Evolutionary conservation across 2,329 filamentous ascomycete genomes (phyloP).

Genomic region (Aspergillus floridensis): DNA sequence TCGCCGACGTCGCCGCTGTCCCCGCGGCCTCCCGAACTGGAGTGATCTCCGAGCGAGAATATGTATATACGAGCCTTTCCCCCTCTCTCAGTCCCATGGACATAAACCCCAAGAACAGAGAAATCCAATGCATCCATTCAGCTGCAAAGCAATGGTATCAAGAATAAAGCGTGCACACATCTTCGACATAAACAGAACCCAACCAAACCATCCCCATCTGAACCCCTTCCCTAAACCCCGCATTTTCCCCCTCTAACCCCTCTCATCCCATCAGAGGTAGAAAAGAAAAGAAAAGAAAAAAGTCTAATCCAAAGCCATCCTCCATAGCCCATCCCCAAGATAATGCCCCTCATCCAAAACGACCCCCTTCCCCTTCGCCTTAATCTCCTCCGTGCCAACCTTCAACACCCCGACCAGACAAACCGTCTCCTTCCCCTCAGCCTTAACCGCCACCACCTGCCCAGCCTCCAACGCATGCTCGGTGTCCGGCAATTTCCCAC

Average conservation of each 20-base stretch:
- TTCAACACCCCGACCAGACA: slow-evolving; percentile 84
- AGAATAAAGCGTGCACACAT: no score
- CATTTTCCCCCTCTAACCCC: background rate
- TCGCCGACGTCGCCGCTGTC: slow-evolving; percentile 31
- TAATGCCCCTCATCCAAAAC: slow-evolving; percentile 94
- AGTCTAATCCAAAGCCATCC: slow-evolving; percentile 56
- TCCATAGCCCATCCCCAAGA: slow-evolving; percentile 92
- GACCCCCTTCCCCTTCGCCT: slow-evolving; percentile 88
- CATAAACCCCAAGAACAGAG: no score
- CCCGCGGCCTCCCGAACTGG: slow-evolving; percentile 8
- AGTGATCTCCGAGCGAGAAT: background rate
- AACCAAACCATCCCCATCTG: no score
- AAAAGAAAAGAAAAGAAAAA: background rate
- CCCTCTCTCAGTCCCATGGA: no score
- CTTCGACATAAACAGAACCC: no score
- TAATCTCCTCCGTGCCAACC: slow-evolving; percentile 84
- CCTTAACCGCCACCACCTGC: slow-evolving; percentile 80
- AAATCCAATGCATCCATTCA: background rate
- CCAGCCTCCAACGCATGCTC: slow-evolving; percentile 70
- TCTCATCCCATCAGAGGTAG: background rate
- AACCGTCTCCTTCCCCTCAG: slow-evolving; percentile 89
- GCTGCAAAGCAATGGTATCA: background rate
- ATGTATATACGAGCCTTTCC: slow-evolving; percentile 5
- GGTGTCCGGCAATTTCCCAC: slow-evolving; percentile 70
- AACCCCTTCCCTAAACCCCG: no score